Percentiles rank a stretch among this genome's conserved stretches.
Conservation (phyloP, 2,329 filamentous ascomycete species). For the Ceratocystiopsis sp. region DNA sequence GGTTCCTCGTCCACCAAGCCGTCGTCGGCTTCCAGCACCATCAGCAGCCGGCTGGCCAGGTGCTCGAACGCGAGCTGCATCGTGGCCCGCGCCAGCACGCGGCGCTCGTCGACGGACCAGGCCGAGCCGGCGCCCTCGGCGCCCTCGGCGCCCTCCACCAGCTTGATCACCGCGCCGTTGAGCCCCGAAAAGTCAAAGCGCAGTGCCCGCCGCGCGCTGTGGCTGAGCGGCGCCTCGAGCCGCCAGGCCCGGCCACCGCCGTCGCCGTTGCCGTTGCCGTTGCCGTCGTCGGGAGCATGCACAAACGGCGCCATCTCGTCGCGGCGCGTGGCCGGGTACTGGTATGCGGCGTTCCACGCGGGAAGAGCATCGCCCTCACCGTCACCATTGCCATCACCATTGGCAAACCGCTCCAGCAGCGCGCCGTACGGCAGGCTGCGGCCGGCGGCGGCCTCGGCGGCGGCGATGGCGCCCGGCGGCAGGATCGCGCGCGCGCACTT, state of each 20-base stretch:
- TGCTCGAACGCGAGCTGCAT: conserved; percentile 83
- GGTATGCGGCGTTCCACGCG: conserved; percentile 32
- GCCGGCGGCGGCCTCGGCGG: conserved; percentile 18
- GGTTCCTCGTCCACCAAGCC: not conserved
- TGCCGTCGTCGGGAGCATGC: conserved; percentile 15
- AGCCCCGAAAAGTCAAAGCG: conserved; percentile 62
- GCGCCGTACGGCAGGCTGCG: conserved; percentile 61
- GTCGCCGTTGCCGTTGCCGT: too few species aligned
- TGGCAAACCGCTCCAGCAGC: conserved; percentile 64
- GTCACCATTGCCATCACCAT: conserved; percentile 29
- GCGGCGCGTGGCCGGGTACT: conserved; percentile 36
- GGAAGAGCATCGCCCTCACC: not conserved
- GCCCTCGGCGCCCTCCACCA: conserved; percentile 12
- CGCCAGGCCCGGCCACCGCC: conserved; percentile 32
- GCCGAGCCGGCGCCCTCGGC: conserved; percentile 23
- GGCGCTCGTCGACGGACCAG: conserved; percentile 38
- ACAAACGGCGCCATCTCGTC: conserved; percentile 34
- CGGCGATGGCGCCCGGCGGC: conserved; percentile 38
- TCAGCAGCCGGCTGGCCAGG: conserved; percentile 54
- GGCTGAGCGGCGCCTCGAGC: conserved; percentile 46
- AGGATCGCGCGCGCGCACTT: conserved; percentile 67
- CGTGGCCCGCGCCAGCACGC: conserved; percentile 49
- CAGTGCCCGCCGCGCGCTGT: conserved; percentile 33
- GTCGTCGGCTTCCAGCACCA: conserved; percentile 35
- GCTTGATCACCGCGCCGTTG: conserved; percentile 29